Conservation (phyloP, 192 early-diverging fungal genomes). For the Pilaira anomala region DNA sequence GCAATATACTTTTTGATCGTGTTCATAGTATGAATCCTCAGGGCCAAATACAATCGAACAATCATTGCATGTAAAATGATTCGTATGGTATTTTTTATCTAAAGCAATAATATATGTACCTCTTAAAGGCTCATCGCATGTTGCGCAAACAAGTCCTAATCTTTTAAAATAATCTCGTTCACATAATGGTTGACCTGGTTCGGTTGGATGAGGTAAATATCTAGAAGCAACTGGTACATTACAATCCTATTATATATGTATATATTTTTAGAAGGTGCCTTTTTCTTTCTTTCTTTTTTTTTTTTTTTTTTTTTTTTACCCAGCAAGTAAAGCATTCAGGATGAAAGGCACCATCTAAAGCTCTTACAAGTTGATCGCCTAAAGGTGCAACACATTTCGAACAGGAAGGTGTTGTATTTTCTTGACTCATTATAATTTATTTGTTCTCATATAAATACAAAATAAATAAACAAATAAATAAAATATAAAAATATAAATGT, state of each 20-base stretch:
- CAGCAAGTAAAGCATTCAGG: conserved; percentile 93
- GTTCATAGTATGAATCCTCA: conserved; percentile 95
- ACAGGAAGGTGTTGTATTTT: conserved; percentile 8
- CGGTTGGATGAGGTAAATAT: conserved; percentile 73
- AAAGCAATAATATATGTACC: conserved; percentile 91
- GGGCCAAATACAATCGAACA: conserved; percentile 92
- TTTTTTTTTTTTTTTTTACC: conserved; percentile 56
- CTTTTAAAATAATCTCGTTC: conserved; percentile 87
- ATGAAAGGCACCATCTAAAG: conserved; percentile 80
- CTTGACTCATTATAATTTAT: conserved; percentile 8
- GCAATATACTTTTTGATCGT: conserved; percentile 90
- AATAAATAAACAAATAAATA: conserved; percentile 11
- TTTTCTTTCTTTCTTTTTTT: not conserved
- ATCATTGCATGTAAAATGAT: conserved; percentile 95
- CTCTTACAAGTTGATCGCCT: conserved; percentile 89
- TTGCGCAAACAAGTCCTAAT: conserved; percentile 79
- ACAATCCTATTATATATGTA: conserved; percentile 58
- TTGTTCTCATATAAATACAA: not conserved
- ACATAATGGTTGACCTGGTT: conserved; percentile 69
- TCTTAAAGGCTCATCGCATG: conserved; percentile 84
- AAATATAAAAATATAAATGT: not conserved
- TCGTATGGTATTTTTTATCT: conserved; percentile 92
- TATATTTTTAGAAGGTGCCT: too few relatives aligned
- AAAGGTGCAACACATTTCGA: conserved; percentile 66
- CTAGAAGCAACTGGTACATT: conserved; percentile 73